phyloP scores from a whole-genome alignment of 106 monocot species.

The Hemerocallis citrina region DNA sequence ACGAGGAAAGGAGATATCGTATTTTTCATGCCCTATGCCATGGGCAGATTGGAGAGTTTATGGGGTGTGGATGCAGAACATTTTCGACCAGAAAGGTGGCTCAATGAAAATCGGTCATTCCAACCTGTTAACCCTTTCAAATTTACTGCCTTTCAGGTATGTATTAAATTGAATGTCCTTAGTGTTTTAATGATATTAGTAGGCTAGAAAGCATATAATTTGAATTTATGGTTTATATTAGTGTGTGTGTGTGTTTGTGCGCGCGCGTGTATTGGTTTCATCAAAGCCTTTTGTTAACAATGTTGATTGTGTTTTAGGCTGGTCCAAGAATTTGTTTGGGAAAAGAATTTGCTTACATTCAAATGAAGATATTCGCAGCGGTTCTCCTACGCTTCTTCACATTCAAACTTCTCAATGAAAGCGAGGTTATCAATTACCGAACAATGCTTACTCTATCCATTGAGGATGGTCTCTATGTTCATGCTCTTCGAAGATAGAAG shows the following conservation, averaged over 20 bases:
- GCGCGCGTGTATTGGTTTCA: too few species aligned
- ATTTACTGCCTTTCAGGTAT: conserved; percentile 60
- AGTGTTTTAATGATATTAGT: neutral
- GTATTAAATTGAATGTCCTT: neutral
- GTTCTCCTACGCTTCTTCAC: conserved; percentile 32
- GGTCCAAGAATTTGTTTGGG: conserved; percentile 59
- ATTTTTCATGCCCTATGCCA: conserved; percentile 36
- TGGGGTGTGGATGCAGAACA: conserved; percentile 64
- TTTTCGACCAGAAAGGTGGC: conserved; percentile 59
- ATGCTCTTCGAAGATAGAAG: conserved; percentile 17
- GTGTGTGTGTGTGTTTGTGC: too few species aligned
- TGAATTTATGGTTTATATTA: too few species aligned
- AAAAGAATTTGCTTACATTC: conserved; percentile 53
- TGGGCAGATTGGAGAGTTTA: conserved; percentile 55
- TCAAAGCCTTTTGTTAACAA: neutral
- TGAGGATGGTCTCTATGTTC: conserved; percentile 32
- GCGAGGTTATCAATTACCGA: neutral
- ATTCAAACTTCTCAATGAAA: conserved; percentile 23
- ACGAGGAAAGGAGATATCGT: conserved; percentile 44
- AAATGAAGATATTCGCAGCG: conserved; percentile 63
- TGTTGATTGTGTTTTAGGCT: conserved; percentile 21
- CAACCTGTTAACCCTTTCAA: conserved; percentile 51
- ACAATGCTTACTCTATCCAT: conserved; percentile 42
- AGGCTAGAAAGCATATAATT: neutral
- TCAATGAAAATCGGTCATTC: conserved; percentile 31